Evolutionary conservation across 306 rosid genomes (phyloP).

Genomic region (barrel medic (Medicago truncatula)): MtrunA17r5.0-ANR NC_053049.1:2104501-2105000

Average conservation of each 20-base stretch:
- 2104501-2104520: not conserved
- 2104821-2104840: not conserved
- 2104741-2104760: slow-evolving; percentile 16
- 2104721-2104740: slow-evolving; percentile 22
- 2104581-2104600: slow-evolving; percentile 1
- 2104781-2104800: not conserved
- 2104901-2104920: slow-evolving; percentile 19
- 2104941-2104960: slow-evolving; percentile 36
- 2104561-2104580: slow-evolving; percentile 26
- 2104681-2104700: not conserved
- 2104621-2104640: slow-evolving; percentile 1
- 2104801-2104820: slow-evolving; percentile 4
- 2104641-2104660: slow-evolving; percentile 12
- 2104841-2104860: not conserved
- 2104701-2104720: slow-evolving; percentile 11
- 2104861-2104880: too few species aligned
- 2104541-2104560: slow-evolving; percentile 18
- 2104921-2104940: slow-evolving; percentile 27
- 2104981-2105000: slow-evolving; percentile 96
- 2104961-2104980: slow-evolving; percentile 54
- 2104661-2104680: not conserved
- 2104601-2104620: slow-evolving; percentile 10
- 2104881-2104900: not conserved
- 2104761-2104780: slow-evolving; percentile 1
- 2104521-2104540: slow-evolving; percentile 2